Evolutionary conservation across 495 filamentous ascomycete species (phyloP).

Genomic region (Clavariopsis aquatica): DNA sequence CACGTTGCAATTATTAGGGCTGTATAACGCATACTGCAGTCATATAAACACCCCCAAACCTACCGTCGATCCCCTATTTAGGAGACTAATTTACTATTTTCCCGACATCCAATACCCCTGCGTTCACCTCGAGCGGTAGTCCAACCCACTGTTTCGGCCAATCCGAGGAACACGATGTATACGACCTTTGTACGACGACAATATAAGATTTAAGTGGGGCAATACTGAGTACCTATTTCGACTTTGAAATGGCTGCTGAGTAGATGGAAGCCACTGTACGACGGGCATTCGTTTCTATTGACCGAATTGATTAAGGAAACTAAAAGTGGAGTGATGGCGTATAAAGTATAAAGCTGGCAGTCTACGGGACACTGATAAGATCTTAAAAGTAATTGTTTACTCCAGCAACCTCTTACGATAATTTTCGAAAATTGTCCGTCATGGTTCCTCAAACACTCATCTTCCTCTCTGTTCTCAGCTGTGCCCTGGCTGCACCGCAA

Average conservation of each 20-base stretch:
- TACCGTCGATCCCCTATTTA: too few species aligned
- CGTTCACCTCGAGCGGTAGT: not conserved
- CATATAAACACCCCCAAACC: too few species aligned
- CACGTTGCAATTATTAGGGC: too few species aligned
- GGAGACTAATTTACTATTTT: not conserved
- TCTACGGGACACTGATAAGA: too few species aligned
- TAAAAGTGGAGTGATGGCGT: not conserved
- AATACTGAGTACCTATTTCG: not conserved
- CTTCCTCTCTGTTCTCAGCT: not conserved
- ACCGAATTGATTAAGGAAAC: not conserved
- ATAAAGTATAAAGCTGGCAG: too few species aligned
- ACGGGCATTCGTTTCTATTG: not conserved
- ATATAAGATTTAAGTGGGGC: not conserved
- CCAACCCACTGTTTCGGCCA: constrained; percentile 6
- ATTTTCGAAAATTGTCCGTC: not conserved
- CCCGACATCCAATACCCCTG: not conserved
- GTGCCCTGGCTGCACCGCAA: constrained; percentile 1
- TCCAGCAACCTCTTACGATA: too few species aligned
- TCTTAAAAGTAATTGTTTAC: too few species aligned
- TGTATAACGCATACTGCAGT: too few species aligned
- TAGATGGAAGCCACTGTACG: not conserved
- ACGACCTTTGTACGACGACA: constrained; percentile 7
- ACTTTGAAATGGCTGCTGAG: not conserved
- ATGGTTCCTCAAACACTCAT: not conserved
- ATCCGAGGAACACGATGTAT: constrained; percentile 4